Percentiles rank a stretch among this genome's conserved stretches.
phyloP scores from a whole-genome alignment of 23 red algal species.

The Gracilaria gracilis region DNA sequence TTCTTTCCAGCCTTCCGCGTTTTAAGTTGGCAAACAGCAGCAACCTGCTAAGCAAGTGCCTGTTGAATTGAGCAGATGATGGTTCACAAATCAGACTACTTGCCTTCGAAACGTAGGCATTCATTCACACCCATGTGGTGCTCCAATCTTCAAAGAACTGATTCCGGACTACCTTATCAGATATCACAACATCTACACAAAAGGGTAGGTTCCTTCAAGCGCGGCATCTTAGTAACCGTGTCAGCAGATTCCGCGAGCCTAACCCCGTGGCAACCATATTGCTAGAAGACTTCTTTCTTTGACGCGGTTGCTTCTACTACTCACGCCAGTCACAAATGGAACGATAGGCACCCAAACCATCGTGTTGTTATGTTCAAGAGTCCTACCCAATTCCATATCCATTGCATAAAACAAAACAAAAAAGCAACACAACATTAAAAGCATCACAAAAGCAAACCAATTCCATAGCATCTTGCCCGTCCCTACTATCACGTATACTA shows the following conservation, averaged over 20 bases:
- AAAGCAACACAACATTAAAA: background rate
- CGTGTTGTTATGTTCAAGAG: background rate
- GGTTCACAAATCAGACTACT: slow-evolving; percentile 6
- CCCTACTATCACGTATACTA: slow-evolving; percentile 44
- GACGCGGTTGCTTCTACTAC: slow-evolving; percentile 31
- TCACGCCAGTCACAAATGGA: background rate
- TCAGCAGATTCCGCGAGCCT: background rate
- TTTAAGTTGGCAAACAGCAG: background rate
- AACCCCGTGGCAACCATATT: slow-evolving; percentile 1
- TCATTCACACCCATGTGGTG: slow-evolving; percentile 10
- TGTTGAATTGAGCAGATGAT: background rate
- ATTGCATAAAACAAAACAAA: background rate
- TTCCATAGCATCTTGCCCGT: slow-evolving; percentile 26
- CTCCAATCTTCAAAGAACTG: background rate
- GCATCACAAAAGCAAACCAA: slow-evolving; percentile 19
- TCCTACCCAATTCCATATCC: slow-evolving; percentile 16
- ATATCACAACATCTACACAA: slow-evolving; percentile 21
- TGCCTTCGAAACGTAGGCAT: background rate
- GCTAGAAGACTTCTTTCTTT: slow-evolving; percentile 28
- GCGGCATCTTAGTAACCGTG: background rate
- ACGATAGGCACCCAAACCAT: background rate
- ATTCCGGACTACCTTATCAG: slow-evolving; percentile 49
- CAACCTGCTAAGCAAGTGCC: background rate
- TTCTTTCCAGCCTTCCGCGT: slow-evolving; percentile 10
- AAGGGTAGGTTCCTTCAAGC: background rate